Base-by-base conservation (phyloP, 495 filamentous ascomycete genomes). In the Aspergillus bridgeri region DNA sequence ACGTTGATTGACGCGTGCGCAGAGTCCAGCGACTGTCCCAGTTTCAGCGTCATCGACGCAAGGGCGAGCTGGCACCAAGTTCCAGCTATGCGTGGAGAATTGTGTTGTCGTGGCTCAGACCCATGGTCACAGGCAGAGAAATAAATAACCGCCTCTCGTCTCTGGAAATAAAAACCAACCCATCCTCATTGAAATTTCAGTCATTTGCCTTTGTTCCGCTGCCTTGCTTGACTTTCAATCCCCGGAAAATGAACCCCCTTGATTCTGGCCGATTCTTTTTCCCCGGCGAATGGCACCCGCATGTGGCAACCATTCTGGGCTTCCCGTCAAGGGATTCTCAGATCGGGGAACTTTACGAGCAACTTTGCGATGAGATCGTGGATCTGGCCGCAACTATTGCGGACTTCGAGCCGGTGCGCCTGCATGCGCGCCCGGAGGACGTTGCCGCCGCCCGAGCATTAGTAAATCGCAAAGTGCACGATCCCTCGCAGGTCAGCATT, bases 331-430 rank as follows among this genome's bases (percentile, higher is more conserved):
- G 46, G 11, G 56, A 45, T 15, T 67, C 65, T 6, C 44, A 57
- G 9, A 54, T 59, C 2, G 61, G 57, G 1, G 49, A 54, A 24
- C 51, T 62, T 21, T 67, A 62, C 47, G 59, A 62, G 24, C 56
- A 51, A 13, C 47, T 61, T 22, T 67, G 65, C 49, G 49, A 54
- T 8, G 65, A 68, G 48, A 45, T 68, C 17, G 48, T 52, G 9
- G 55, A 60, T 24, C 56, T 68, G 11, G 65, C 63, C 2, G 48
- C 56, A 6, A 57, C 56, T 3, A 64, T 68, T 33, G 45, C 63
- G 3, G 58, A 60, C 8, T 70, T 70, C 18, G 67, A 70, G 48
- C 65, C 61, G 3, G 63, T 70, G 11, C 64, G 64, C 9, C 44
- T 69, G 13, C 64, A 67, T 43, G 53, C 61, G 18, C 58, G 66